phyloP scores from a whole-genome alignment of 2,329 filamentous ascomycete species.

The Talaromyces sp. region DNA sequence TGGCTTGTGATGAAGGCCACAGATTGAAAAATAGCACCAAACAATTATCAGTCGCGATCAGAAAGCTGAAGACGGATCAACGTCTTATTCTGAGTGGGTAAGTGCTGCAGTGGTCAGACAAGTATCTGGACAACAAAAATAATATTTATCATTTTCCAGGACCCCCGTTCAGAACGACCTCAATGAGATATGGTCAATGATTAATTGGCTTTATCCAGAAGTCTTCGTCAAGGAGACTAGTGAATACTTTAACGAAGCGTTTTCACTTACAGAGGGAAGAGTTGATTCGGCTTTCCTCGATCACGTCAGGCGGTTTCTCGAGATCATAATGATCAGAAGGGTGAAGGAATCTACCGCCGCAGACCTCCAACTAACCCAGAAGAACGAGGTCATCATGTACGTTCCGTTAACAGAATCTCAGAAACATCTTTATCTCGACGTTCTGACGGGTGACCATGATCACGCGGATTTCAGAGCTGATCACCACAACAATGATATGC shows the following conservation, averaged over 20 bases:
- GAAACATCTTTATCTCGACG: slow-evolving; percentile 53
- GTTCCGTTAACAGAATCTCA: slow-evolving; percentile 56
- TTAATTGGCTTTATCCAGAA: slow-evolving; percentile 56
- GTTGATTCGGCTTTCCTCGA: slow-evolving; percentile 52
- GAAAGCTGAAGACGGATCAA: slow-evolving; percentile 43
- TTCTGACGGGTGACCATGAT: slow-evolving; percentile 50
- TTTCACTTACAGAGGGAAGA: slow-evolving; percentile 52
- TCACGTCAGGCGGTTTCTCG: slow-evolving; percentile 48
- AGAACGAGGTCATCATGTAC: slow-evolving; percentile 54
- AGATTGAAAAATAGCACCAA: slow-evolving; percentile 48
- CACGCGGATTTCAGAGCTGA: background rate
- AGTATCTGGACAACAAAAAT: slow-evolving; percentile 35
- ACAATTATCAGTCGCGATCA: slow-evolving; percentile 40
- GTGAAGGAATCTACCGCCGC: slow-evolving; percentile 52
- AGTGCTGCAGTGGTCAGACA: background rate
- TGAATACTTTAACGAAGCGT: slow-evolving; percentile 51
- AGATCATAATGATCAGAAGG: slow-evolving; percentile 55
- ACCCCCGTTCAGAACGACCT: slow-evolving; percentile 58
- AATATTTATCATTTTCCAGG: slow-evolving; percentile 61
- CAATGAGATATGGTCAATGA: slow-evolving; percentile 52
- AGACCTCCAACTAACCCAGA: slow-evolving; percentile 53
- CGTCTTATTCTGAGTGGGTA: slow-evolving; percentile 48
- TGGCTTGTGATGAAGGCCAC: slow-evolving; percentile 52
- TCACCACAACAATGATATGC: background rate
- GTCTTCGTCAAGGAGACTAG: slow-evolving; percentile 51